Evolutionary conservation across 139 green algal genomes (phyloP).

Genomic region (Zygnema circumcarinatum): DNA sequence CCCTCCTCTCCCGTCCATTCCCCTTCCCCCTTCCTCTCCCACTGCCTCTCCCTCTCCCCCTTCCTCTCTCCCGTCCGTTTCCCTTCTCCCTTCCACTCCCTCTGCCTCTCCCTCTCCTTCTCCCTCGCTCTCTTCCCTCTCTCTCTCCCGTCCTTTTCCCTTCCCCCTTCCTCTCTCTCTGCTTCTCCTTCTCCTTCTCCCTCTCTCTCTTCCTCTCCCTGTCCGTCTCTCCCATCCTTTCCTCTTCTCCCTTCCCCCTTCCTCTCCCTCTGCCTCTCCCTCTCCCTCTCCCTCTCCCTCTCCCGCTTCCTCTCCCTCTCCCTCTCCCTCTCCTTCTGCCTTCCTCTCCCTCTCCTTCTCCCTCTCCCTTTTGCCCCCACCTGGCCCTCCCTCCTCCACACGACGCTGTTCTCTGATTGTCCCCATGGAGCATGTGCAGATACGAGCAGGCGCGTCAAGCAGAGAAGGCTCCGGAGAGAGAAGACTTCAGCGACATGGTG

Average conservation of each 20-base stretch:
- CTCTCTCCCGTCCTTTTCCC: no score
- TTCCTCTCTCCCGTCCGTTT: no score
- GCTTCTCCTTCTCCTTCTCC: no score
- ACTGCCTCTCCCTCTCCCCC: no score
- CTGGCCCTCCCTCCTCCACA: not conserved
- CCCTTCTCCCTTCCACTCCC: no score
- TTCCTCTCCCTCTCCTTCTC: not conserved
- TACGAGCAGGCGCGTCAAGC: constrained; percentile 51
- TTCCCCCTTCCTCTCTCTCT: no score
- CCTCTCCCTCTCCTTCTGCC: not conserved
- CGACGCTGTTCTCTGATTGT: not conserved
- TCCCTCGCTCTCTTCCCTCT: no score
- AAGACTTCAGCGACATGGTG: constrained; percentile 95
- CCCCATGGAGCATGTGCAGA: not conserved
- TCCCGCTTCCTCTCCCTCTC: not conserved
- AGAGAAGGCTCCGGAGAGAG: constrained; percentile 59
- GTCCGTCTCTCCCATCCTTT: no score
- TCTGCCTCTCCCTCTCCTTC: no score
- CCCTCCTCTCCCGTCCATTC: not conserved
- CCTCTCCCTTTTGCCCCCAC: not conserved
- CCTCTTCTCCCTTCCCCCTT: not conserved
- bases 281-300: not conserved
- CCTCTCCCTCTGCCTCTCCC: not conserved
- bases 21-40: no score
- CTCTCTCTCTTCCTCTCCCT: not conserved